These are phyloP conservation scores for Nakazawaea holstii DNA, from an alignment of 805 yeast species.

Conservation along the genomic window DNA sequence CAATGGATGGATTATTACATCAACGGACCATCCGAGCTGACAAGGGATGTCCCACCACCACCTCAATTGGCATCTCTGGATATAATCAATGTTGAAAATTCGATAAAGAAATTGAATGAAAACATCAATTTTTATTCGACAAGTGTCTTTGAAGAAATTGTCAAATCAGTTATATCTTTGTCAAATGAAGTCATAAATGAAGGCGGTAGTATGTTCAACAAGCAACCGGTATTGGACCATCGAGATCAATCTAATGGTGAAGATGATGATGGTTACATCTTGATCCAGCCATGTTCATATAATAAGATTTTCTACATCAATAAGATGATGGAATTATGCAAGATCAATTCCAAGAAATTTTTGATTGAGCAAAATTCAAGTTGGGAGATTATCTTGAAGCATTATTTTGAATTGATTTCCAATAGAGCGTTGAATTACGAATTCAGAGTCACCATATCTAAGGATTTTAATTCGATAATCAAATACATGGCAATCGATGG, in stretches of 20 bases:
- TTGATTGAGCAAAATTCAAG: conserved; percentile 33
- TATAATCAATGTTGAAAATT: conserved; percentile 43
- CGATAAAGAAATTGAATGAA: conserved; percentile 57
- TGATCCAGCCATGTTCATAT: conserved; percentile 38
- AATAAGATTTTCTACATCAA: conserved; percentile 52
- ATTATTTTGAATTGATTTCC: conserved; percentile 39
- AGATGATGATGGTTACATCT: conserved; percentile 18
- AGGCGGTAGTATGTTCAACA: neutral
- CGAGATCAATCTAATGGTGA: neutral
- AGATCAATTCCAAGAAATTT: conserved; percentile 48
- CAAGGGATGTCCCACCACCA: conserved; percentile 36
- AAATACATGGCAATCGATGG: conserved; percentile 35
- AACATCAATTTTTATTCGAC: conserved; percentile 53
- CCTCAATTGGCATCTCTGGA: conserved; percentile 40
- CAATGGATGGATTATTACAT: conserved; percentile 76
- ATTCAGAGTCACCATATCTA: conserved; percentile 42
- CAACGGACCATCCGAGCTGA: conserved; percentile 49
- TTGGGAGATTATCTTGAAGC: conserved; percentile 44
- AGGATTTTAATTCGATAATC: conserved; percentile 48
- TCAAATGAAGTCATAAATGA: conserved; percentile 24
- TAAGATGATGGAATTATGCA: conserved; percentile 46
- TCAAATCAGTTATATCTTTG: conserved; percentile 40
- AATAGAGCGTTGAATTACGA: conserved; percentile 37
- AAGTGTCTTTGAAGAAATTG: conserved; percentile 42
- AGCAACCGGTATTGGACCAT: conserved; percentile 2